Percentiles rank a stretch among this genome's conserved stretches.
These are phyloP conservation scores for Symmetrospora coprosmae DNA, from an alignment of 768 basidiomycete species.

Conservation along the genomic window DNA sequence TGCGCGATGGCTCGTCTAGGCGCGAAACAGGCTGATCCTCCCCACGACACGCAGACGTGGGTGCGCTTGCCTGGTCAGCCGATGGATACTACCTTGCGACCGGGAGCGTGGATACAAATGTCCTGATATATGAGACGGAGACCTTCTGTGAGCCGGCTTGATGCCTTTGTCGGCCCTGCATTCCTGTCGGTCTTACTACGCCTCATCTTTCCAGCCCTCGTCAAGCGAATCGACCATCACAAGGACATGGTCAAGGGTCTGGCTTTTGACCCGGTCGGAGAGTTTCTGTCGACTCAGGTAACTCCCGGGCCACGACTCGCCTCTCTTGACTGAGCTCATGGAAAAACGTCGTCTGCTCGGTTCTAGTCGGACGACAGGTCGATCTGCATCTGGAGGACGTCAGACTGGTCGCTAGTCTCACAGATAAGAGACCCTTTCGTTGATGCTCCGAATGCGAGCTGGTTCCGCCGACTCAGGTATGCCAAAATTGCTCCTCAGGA, in stretches of 20 bases:
- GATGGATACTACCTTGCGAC: slow-evolving; percentile 84
- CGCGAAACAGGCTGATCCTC: too few relatives aligned
- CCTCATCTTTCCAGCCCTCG: slow-evolving; percentile 49
- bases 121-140: slow-evolving; percentile 85
- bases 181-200: background rate
- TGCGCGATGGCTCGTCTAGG: too few relatives aligned
- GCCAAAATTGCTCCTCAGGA: slow-evolving; percentile 14
- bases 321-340: background rate
- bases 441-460: slow-evolving; percentile 88
- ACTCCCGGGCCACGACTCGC: slow-evolving; percentile 5
- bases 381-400: slow-evolving; percentile 91
- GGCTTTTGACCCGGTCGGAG: slow-evolving; percentile 96
- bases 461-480: slow-evolving; percentile 64
- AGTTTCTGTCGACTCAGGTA: slow-evolving; percentile 76
- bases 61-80: slow-evolving; percentile 87
- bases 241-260: slow-evolving; percentile 97
- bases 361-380: slow-evolving; percentile 80
- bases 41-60: slow-evolving; percentile 55
- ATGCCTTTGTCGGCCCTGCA: too few relatives aligned
- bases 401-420: slow-evolving; percentile 73
- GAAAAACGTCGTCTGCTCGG: background rate
- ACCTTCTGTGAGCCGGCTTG: slow-evolving; percentile 55
- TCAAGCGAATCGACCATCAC: slow-evolving; percentile 71
- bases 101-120: slow-evolving; percentile 77
- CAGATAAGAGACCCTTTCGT: slow-evolving; percentile 81